Evolutionary conservation across 306 rosid species (phyloP).

Genomic region (Rosa chinensis): DNA sequence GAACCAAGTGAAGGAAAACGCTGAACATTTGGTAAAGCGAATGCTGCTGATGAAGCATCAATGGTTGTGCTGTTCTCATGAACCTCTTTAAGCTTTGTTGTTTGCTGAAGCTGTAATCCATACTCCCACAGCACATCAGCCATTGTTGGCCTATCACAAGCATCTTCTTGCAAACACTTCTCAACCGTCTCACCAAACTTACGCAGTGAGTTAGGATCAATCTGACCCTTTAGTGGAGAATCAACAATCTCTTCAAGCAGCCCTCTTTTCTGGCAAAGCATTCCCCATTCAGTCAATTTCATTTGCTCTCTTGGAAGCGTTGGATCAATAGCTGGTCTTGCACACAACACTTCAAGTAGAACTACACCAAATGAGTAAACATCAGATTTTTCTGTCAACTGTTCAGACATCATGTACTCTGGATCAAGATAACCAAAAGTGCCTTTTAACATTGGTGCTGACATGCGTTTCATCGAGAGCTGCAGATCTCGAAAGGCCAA

Average conservation of each 20-base stretch:
- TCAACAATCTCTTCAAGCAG: constrained; percentile 46
- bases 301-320: constrained; percentile 45
- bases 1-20: constrained; percentile 31
- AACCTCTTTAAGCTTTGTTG: constrained; percentile 29
- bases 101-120: constrained; percentile 53
- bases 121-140: constrained; percentile 58
- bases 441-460: constrained; percentile 52
- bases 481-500: constrained; percentile 49
- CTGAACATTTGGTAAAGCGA: constrained; percentile 19
- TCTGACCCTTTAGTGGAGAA: constrained; percentile 35
- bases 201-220: constrained; percentile 43
- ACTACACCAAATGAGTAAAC: constrained; percentile 59
- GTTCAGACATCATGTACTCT: constrained; percentile 42
- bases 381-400: constrained; percentile 49
- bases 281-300: constrained; percentile 54
- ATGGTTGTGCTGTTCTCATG: constrained; percentile 41
- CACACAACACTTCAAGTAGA: constrained; percentile 52
- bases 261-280: constrained; percentile 45
- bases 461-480: constrained; percentile 45
- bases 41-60: constrained; percentile 24
- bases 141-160: constrained; percentile 49
- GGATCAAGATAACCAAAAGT: constrained; percentile 60
- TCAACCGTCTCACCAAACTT: constrained; percentile 44
- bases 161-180: constrained; percentile 45
- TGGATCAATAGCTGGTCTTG: constrained; percentile 42